Evolutionary conservation across 2,329 filamentous ascomycete species (phyloP), one percentile per base, ranked within the genome.

Genomic region (Beauveria scarabaeidicola): DNA sequence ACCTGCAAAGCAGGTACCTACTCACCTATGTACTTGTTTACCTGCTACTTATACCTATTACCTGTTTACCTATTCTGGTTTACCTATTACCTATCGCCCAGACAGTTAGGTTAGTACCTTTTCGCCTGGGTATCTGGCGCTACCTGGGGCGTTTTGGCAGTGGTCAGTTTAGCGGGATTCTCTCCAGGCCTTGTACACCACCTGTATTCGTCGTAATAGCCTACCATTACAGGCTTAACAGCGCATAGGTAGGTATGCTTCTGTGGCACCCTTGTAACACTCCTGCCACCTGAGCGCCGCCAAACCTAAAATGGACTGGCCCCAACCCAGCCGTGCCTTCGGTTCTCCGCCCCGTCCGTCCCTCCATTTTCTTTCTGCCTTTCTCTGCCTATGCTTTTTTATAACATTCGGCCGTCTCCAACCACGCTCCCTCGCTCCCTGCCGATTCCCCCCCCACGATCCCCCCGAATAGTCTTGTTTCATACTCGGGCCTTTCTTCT

Each of bases 321-420:
- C 61, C 61, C 63, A 64, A 27, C 52, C 64, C 66, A 66, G 65
- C 66, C 64, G 65, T 64, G 63, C 66, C 64, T 66, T 66, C 67
- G 67, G 65, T 66, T 65, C 65, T 65, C 64, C 64, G 63, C 65
- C 62, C 67, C 64, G 66, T 68, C 58, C 65, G 70, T 53, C 59
- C 59, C 41, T 61, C 52, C 71, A 52, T 59, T 59, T 74, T 73
- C 73, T 74, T 73, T 72, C 50, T 53, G 43, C 57, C 57, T 32
- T 71, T 67, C 67, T 69, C 67, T 66, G 69, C 67, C 66, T 64
- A 68, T 69, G 66, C 68, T 69, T 72, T 72, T 69, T 71, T 70
- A 65, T 52, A 41, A 67, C 67, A 63, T 67, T 66, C 69, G 64
- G 65, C 67, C 66, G 68, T 68, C 68, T 69, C 67, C 68, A 66